phyloP scores from a whole-genome alignment of 1,284 basidiomycete genomes.

The Leucoagaricus sp. region DNA sequence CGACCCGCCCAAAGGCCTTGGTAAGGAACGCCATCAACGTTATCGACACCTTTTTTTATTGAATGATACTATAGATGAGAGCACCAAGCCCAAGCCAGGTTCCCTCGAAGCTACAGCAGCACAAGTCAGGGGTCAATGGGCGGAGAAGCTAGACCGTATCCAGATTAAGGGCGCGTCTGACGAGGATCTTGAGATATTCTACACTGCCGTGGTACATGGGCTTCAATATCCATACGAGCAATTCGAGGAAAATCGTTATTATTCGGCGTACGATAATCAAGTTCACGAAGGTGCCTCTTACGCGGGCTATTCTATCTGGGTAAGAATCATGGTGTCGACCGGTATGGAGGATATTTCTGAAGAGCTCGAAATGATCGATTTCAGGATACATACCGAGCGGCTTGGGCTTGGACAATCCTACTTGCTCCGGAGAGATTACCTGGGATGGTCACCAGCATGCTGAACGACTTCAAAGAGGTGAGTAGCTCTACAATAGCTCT shows the following conservation, averaged over 20 bases:
- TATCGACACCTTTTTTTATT: background rate
- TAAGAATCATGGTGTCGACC: slow-evolving; percentile 23
- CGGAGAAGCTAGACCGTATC: slow-evolving; percentile 72
- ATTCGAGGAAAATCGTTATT: slow-evolving; percentile 71
- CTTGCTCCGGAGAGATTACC: slow-evolving; percentile 74
- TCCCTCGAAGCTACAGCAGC: slow-evolving; percentile 63
- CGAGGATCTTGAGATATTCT: slow-evolving; percentile 51
- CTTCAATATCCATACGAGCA: slow-evolving; percentile 83
- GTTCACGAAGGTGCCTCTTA: slow-evolving; percentile 63
- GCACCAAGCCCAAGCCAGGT: background rate
- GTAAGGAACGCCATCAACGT: background rate
- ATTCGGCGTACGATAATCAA: slow-evolving; percentile 71
- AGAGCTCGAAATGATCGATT: background rate
- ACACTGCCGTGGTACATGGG: slow-evolving; percentile 69
- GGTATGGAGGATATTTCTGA: background rate
- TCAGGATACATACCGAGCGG: slow-evolving; percentile 78
- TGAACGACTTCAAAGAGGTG: slow-evolving; percentile 75
- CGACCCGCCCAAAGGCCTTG: background rate
- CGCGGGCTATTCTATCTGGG: slow-evolving; percentile 85
- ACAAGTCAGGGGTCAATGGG: slow-evolving; percentile 64
- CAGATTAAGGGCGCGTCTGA: slow-evolving; percentile 36
- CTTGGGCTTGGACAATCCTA: slow-evolving; percentile 78
- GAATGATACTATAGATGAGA: background rate
- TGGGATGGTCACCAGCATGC: slow-evolving; percentile 78
- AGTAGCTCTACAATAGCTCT: too few species aligned